Percentiles rank a stretch among this genome's conserved stretches.
Evolutionary conservation across 2,329 filamentous ascomycete species (phyloP).

Genomic region (Exserohilum rostratum): DNA sequence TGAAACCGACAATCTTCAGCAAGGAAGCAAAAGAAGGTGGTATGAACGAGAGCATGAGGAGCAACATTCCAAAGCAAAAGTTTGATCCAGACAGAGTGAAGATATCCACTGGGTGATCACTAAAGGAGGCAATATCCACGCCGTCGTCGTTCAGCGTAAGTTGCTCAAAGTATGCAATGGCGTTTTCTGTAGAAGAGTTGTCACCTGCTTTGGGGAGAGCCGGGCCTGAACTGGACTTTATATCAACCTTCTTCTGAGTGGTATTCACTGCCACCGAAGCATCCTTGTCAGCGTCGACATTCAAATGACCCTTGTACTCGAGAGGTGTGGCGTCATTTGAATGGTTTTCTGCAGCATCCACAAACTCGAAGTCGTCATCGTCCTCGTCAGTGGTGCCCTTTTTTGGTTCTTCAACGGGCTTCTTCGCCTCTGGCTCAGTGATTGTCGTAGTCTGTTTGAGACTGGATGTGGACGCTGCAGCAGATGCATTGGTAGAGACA

Average conservation of each 20-base stretch:
- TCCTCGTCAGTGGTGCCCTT: conserved; percentile 31
- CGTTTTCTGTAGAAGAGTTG: conserved; percentile 28
- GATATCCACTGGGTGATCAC: conserved; percentile 73
- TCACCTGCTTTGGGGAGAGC: conserved; percentile 27
- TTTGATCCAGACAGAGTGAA: conserved; percentile 90
- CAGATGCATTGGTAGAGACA: conserved; percentile 12
- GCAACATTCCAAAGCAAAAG: conserved; percentile 85
- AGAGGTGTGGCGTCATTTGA: conserved; percentile 55
- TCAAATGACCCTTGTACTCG: conserved; percentile 56
- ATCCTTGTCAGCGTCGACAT: conserved; percentile 30
- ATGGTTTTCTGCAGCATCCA: conserved; percentile 61
- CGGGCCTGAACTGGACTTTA: conserved; percentile 34
- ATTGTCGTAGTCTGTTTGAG: conserved; percentile 17
- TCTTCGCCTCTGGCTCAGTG: conserved; percentile 8
- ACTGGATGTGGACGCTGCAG: conserved; percentile 24
- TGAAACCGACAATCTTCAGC: conserved; percentile 87
- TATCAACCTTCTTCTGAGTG: conserved; percentile 24
- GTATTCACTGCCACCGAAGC: conserved; percentile 33
- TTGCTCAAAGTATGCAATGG: conserved; percentile 40
- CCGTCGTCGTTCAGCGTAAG: conserved; percentile 38
- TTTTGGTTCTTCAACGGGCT: conserved; percentile 11
- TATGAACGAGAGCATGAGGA: conserved; percentile 88
- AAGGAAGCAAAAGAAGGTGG: conserved; percentile 89
- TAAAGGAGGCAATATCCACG: conserved; percentile 68
- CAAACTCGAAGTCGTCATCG: conserved; percentile 57